phyloP scores from a whole-genome alignment of 2,329 filamentous ascomycete genomes.

The Colletotrichum zoysiae region DNA sequence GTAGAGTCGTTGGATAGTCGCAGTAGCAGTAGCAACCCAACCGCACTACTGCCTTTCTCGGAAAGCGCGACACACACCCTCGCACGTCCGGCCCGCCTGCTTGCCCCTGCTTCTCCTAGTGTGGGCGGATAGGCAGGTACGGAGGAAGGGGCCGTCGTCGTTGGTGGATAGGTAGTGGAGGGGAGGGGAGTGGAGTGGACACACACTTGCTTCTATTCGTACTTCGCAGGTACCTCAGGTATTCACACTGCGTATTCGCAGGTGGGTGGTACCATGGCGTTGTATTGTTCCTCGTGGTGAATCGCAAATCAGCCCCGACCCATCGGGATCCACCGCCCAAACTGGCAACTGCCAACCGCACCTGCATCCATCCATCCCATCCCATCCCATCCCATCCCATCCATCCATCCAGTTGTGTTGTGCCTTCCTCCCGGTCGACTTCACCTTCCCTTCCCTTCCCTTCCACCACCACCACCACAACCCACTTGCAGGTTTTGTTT shows the following conservation, averaged over 20 bases:
- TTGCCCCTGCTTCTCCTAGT: constrained; percentile 20
- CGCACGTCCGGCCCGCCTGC: constrained; percentile 27
- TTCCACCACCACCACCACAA: constrained; percentile 32
- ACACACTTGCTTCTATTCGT: no score
- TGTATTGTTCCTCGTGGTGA: constrained; percentile 38
- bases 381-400: no score
- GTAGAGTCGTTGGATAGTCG: background rate
- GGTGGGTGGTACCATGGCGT: background rate
- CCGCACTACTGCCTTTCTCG: constrained; percentile 34
- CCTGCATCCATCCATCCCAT: constrained; percentile 1
- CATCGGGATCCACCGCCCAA: constrained; percentile 29
- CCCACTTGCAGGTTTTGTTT: constrained; percentile 37
- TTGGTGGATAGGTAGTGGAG: background rate
- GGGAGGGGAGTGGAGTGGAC: no score
- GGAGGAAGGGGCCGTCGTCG: constrained; percentile 5
- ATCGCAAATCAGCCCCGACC: constrained; percentile 38
- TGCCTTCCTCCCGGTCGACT: constrained; percentile 32
- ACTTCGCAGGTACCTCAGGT: no score
- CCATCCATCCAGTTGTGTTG: background rate
- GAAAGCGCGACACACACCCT: constrained; percentile 35
- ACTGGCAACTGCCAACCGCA: constrained; percentile 18
- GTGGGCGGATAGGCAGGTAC: constrained; percentile 21
- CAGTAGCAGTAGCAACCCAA: constrained; percentile 19
- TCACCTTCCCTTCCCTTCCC: constrained; percentile 43
- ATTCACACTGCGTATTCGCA: background rate